Evolutionary conservation across 179 eudicot species (phyloP), one percentile per base, ranked within the genome.

Genomic region (Spinacia oleracea): DNA sequence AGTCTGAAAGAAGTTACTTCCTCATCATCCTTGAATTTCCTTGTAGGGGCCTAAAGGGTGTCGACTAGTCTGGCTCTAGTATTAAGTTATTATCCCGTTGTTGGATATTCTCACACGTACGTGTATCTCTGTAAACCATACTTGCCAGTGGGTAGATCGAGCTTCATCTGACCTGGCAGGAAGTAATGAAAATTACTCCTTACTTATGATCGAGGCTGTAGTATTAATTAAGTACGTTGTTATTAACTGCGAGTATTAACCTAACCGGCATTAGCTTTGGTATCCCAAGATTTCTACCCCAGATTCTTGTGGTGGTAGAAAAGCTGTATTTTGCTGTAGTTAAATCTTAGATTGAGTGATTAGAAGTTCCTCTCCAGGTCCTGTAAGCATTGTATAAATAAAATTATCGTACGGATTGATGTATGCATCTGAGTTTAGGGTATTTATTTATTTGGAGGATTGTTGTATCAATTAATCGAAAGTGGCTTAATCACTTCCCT

Each of bases 1-100:
- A 96, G 77, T 93, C 96, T 0, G 98, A 93, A 81, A 88, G 91
- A 77, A 90, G 97, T 79, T 93, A 89, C 88, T 96, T 93, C 82
- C 87, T 89, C 18, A 72, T 96, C 80, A 81, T 76, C 77, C 92
- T 96, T 51, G 91, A 96, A 78, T 92, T 96, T 66, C 92, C 91
- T 18, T 82, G 69, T 50, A 81, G 83, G 72, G 86, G 81, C 59
- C 43, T 77, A 9, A 83, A 79, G 79, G 80, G 75, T 68, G 79
- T 77, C 12, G 86, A 81, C 64, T 89, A 81, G 59, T 65, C 9
- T 64, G 58, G 58, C 55, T 66, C 18, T n/a, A n/a, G n/a, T n/a
- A n/a, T n/a, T n/a, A n/a, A n/a, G n/a, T n/a, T n/a, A 60, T 12
- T 29, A 29, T 27, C 42, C 42, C 46, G 3, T 68, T 42, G 29